Conservation (phyloP, 306 rosid species). For the Arachis hypogaea region DNA sequence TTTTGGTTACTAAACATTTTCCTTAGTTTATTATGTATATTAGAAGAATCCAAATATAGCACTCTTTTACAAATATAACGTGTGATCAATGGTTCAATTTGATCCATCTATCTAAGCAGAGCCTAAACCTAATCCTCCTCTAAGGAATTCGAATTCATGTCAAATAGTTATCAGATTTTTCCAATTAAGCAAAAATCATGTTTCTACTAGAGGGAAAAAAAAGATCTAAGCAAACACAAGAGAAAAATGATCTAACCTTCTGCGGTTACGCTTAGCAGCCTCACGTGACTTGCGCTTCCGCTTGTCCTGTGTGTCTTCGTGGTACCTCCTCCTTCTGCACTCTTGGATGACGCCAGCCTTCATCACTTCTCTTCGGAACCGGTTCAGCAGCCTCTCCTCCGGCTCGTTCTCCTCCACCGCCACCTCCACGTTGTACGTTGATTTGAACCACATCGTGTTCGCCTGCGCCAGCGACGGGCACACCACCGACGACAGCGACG, state of each 20-base stretch:
- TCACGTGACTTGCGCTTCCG: conserved; percentile 70
- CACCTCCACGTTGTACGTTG: conserved; percentile 75
- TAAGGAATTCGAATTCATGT: neutral
- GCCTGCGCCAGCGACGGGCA: conserved; percentile 63
- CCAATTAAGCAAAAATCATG: neutral
- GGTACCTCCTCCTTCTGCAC: conserved; percentile 66
- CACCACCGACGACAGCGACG: conserved; percentile 51
- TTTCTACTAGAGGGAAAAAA: neutral
- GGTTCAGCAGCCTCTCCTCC: conserved; percentile 69
- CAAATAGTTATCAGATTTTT: neutral
- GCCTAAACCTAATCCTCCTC: neutral
- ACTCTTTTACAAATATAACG: too few relatives aligned
- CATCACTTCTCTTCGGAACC: conserved; percentile 82
- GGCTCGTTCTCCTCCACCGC: conserved; percentile 69
- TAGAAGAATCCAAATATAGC: too few relatives aligned
- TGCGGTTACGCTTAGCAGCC: conserved; percentile 68
- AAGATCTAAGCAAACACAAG: neutral
- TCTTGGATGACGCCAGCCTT: conserved; percentile 76
- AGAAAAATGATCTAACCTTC: conserved; percentile 42
- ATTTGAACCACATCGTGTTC: conserved; percentile 63
- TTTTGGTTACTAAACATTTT: too few relatives aligned
- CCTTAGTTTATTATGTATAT: too few relatives aligned
- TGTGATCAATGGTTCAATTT: neutral
- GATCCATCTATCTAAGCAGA: neutral
- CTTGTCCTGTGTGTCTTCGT: conserved; percentile 66